Conservation (phyloP, 1,284 basidiomycete genomes). For the Kwoniella shivajii region DNA sequence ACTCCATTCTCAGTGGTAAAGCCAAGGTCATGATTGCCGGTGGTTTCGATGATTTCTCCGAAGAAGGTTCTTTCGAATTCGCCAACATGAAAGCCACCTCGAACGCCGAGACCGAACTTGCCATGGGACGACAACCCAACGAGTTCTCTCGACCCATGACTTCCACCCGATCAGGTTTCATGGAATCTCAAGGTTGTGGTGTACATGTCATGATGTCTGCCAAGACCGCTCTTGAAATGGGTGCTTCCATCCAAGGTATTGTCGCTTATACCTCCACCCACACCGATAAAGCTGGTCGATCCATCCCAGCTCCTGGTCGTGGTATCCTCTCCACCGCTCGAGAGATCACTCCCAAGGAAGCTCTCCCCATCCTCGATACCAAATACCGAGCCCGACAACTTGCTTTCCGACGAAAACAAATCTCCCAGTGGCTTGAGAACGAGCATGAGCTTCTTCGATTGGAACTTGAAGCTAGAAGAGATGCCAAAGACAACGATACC, state of each 20-base stretch:
- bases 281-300: conserved; percentile 93
- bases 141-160: conserved; percentile 99
- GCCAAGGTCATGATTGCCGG: conserved; percentile 99
- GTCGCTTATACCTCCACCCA: conserved; percentile 96
- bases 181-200: conserved; percentile 97
- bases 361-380: conserved; percentile 73
- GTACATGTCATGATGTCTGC: conserved; percentile 97
- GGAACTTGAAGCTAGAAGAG: conserved; percentile 65
- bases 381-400: conserved; percentile 88
- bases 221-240: conserved; percentile 91
- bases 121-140: conserved; percentile 96
- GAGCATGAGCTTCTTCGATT: conserved; percentile 80
- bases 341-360: conserved; percentile 69
- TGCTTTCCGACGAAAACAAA: conserved; percentile 87
- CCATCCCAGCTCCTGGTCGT: conserved; percentile 88
- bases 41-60: conserved; percentile 96
- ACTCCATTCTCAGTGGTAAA: conserved; percentile 90
- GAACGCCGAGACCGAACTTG: conserved; percentile 94
- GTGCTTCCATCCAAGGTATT: conserved; percentile 88
- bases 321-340: conserved; percentile 85
- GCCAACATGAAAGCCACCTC: conserved; percentile 99
- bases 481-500: conserved; percentile 63
- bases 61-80: conserved; percentile 96
- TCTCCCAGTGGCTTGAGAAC: conserved; percentile 88
- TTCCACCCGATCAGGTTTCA: conserved; percentile 91